A percentile compares a stretch with the other conserved stretches of the same genome.
Conservation (phyloP, 108 stramenopile genomes). For the Schizochytrium sp. region DNA sequence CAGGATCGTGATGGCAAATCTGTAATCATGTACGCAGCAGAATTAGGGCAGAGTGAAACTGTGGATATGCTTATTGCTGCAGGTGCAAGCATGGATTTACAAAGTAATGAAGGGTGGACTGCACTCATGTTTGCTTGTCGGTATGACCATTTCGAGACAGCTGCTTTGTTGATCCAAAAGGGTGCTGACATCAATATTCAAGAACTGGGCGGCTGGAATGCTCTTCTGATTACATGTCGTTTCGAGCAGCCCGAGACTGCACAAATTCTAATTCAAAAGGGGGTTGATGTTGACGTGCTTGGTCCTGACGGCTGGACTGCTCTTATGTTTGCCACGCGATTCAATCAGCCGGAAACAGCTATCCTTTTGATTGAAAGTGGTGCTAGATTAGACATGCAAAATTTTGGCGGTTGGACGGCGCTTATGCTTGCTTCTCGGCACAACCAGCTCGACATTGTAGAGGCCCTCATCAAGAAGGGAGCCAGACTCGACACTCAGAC, state of each 20-base stretch:
- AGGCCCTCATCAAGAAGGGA: not conserved
- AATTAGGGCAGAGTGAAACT: not conserved
- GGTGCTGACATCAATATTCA: constrained; percentile 37
- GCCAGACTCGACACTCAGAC: not conserved
- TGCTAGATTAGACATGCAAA: not conserved
- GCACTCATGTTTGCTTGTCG: constrained; percentile 43
- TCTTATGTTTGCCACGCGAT: constrained; percentile 17
- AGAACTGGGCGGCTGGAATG: not conserved
- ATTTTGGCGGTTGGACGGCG: not conserved
- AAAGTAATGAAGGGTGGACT: not conserved
- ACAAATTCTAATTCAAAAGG: not conserved
- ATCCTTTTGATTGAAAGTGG: constrained; percentile 19
- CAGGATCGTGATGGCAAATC: not conserved
- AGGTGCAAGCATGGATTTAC: not conserved
- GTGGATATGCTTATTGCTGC: not conserved
- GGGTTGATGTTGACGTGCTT: not conserved
- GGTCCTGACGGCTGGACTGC: not conserved
- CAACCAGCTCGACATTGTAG: not conserved
- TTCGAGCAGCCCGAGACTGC: not conserved
- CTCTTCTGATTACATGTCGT: constrained; percentile 15
- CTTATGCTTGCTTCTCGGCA: not conserved
- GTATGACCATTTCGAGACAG: constrained; percentile 11
- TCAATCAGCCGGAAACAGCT: not conserved
- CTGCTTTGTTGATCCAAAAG: not conserved
- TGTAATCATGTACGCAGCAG: too few relatives aligned